Base-by-base conservation (phyloP, 2,329 filamentous ascomycete species). In the Lachnellula willkommii region DNA sequence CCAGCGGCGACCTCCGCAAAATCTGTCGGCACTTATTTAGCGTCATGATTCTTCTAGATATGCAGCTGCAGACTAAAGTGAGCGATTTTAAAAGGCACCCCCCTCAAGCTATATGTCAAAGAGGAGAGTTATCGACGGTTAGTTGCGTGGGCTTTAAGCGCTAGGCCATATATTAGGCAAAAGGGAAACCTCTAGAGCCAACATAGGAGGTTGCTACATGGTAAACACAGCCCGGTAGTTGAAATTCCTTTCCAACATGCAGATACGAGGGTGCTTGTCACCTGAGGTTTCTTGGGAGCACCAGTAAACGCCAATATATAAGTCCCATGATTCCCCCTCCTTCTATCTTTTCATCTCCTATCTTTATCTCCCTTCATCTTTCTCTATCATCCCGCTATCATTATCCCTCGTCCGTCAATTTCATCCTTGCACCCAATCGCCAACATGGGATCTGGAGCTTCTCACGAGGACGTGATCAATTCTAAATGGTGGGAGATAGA, bases 371-470 rank as follows among this genome's bases (percentile, higher is more conserved):
- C 36, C 6, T n/a, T 39, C 9, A 39, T 39, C 5, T 39, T n/a
- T 39, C 36, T 39, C 36, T 42, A 35, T 20, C 12, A 52, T 51
- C 37, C 17, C 20, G 17, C 37, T 26, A 32, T 50, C 6, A 52
- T 52, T 45, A 26, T 43, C 32, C n/a, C 39, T 52, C 22, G 22
- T 52, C 39, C 4, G 15, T 51, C 12, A 26, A 43, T 37, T 28
- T 47, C 1, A 47, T 37, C n/a, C 7, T 17, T 15, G 17, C 15
- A 35, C 24, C 43, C 12, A 46, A 11, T 54, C 22, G 52, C 46
- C 26, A 15, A 43, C 36, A 54, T 54, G 22, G 52, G 46, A 37
- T 50, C 52, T 5, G 46, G 24, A 48, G 28, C 54, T 47, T 56
- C 42, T 52, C 28, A 14, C 22, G 32, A 52, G 26, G 36, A 15